Evolutionary conservation across 2,329 filamentous ascomycete species (phyloP), one percentile per base, ranked within the genome.

Genomic region (Orbilia javanica): DNA sequence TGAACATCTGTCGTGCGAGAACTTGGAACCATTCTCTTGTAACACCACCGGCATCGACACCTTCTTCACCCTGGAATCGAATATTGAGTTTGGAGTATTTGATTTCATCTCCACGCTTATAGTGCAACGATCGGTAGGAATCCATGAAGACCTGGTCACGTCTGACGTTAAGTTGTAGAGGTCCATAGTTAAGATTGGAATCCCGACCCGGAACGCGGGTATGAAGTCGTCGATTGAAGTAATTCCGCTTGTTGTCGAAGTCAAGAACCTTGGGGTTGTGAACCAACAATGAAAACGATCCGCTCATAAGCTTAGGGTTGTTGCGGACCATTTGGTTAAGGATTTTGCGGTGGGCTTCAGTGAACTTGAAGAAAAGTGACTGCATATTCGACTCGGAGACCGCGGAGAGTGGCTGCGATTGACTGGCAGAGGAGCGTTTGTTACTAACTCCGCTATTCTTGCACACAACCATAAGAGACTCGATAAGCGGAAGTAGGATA

Each of bases 11-110:
- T 79, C 96, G 90, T 31, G 96, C 91, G 80, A 99, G 91, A 64
- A 97, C 95, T 84, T 97, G 95, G 88, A 99, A 99, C 96, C 96
- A 99, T 86, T 99, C 96, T 83, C 96, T 91, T 42, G 95, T 97
- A 55, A 99, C 95, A 85, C 96, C 96, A 81, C 96, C 96, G 67
- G 96, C 96, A 85, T 99, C 96, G 48, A 99, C 94, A 84, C 96
- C 96, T 84, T 99, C 96, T 85, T 99, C 96, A 36, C 94, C 94
- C 81, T 96, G 93, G 89, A 99, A 99, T 67, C 95, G 91, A 82
- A 99, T 97, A 84, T 94, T 99, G 80, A 99, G 89, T 85, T 99
- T 99, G 82, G 96, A 96, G 83, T 96, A 97, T 85, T 99, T 99
- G 90, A 99, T 96, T 85, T 99, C 96, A 80, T 97, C 94, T 27